These are phyloP conservation scores for Monosporascus sp. DNA, from an alignment of 2,329 filamentous ascomycete genomes.

Conservation along the genomic window DNA sequence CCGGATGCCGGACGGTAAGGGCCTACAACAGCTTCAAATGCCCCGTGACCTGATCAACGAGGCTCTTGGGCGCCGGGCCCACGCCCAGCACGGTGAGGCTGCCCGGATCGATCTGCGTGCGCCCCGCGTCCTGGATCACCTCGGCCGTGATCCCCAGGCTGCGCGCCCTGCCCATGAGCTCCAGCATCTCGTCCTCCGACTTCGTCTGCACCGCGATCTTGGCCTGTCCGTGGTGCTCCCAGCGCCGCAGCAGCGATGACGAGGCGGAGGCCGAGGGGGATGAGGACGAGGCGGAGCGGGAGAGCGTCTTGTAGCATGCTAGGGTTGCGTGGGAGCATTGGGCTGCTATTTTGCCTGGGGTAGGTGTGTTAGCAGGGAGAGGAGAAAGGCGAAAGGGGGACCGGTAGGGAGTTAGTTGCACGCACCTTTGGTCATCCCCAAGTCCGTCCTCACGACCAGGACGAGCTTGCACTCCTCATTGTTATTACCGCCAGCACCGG, in stretches of 20 bases:
- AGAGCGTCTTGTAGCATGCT: slow-evolving; percentile 87
- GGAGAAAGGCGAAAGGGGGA: not conserved
- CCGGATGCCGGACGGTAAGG: not conserved
- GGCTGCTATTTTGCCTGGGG: slow-evolving; percentile 86
- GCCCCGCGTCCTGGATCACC: slow-evolving; percentile 89
- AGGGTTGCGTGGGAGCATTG: slow-evolving; percentile 95
- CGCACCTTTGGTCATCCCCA: slow-evolving; percentile 95
- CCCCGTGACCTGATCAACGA: slow-evolving; percentile 68
- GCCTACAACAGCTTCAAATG: slow-evolving; percentile 26
- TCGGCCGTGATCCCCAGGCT: slow-evolving; percentile 82
- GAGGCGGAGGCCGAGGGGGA: slow-evolving; percentile 49
- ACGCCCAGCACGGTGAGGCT: slow-evolving; percentile 89
- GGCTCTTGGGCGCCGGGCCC: slow-evolving; percentile 73
- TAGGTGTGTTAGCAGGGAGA: slow-evolving; percentile 1
- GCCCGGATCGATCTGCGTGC: slow-evolving; percentile 92
- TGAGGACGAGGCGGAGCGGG: slow-evolving; percentile 42
- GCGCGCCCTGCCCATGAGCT: slow-evolving; percentile 70
- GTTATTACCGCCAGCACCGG: slow-evolving; percentile 20
- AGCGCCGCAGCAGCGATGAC: slow-evolving; percentile 69
- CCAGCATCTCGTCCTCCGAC: slow-evolving; percentile 75
- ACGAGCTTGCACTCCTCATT: slow-evolving; percentile 91
- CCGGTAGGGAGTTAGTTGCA: slow-evolving; percentile 3
- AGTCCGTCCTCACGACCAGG: slow-evolving; percentile 83
- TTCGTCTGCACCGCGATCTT: slow-evolving; percentile 92
- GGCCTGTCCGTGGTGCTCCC: slow-evolving; percentile 82